Base-by-base conservation (phyloP, 1,284 basidiomycete genomes). In the Papiliotrema terrestris region DNA sequence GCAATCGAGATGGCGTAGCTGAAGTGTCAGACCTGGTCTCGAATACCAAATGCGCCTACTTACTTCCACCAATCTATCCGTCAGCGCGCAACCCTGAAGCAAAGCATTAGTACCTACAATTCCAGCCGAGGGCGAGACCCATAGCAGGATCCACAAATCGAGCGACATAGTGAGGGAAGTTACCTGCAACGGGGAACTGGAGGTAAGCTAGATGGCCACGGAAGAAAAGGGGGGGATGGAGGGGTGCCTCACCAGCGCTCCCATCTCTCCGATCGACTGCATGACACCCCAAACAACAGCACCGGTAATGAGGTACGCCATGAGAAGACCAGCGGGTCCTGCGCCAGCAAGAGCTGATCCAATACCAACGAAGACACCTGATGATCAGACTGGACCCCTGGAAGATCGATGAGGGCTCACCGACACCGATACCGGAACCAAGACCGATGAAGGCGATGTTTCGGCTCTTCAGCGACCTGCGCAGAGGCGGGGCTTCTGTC, bases 381-480 rank as follows among this genome's bases (percentile, higher is more conserved):
- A n/a, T 9, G 36, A 41, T 6, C 20, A 41, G 39, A 17, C 39
- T 41, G 0, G 61, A 48, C 19, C 44, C 8, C 14, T 19, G 37
- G 14, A 19, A 25, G 22, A 29, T 23, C 15, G 49, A 22, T 23
- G 26, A 38, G 11, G 29, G 56, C 52, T 55, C 55, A 61, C 35
- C 43, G 14, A 49, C 35, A 3, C 46, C 46, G 35, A 63, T 63
- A 20, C 59, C 64, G 23, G 58, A 60, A 17, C 62, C 63, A 32
- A 63, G 58, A 38, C 54, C 55, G 39, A 65, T 61, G 63, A 71
- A 66, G 22, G 64, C 58, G 38, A 69, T 57, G 51, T 68, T 65
- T 25, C 62, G 51, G 29, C 23, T 8, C 8, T 45, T 45, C 9
- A 45, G 43, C 19, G 41, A 14, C 9, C 13, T 8, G 8, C 41